Evolutionary conservation across 1,284 basidiomycete species (phyloP), one percentile per base, ranked within the genome.

Genomic region (Caloboletus firmus): DNA sequence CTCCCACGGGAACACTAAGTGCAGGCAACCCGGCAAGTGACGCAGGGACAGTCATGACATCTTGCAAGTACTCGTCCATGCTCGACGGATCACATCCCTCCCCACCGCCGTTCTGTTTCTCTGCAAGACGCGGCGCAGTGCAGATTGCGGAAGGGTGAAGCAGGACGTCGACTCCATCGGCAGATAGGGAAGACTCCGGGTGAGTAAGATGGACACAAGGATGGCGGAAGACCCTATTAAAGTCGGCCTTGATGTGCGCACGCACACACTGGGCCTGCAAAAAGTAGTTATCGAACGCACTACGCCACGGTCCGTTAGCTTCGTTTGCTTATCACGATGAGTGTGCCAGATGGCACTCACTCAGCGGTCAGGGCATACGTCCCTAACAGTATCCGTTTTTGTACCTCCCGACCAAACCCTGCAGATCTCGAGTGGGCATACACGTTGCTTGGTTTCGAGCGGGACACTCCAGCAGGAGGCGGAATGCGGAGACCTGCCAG

Each of bases 231-330:
- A 87, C 81, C 0, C 67, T 62, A 60, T 89, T 77, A 62, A 95
- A 96, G 63, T 98, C 95, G 4, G 79, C 63, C 58, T 83, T 81
- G 49, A 99, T 75, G 8, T 81, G 72, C 40, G 81, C 78, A 2
- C 96, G 84, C 20, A 98, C 81, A 18, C 85, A 79, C 57, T 95
- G 89, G 0, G 97, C 95, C 73, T 96, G 91, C 4, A 98, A 79
- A 69, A 95, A 98, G 70, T 96, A 98, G 68, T 97, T 98, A 73
- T 98, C 91, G 68, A 95, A 97, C 15, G 93, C 94, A 59, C 93
- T 96, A 20, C 9, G 44, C 7, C 56, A 4, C 4, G 15, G 17
- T 30, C 4, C 26, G 18, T 54, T 13, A 22, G 46, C 20, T 11
- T 13, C 37, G 11, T 24, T 34, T 0, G 12, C 8, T 11, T 2